These are phyloP conservation scores for Sideroxylon spinosum DNA, from an alignment of 179 eudicot species.

Conservation along the genomic window DNA sequence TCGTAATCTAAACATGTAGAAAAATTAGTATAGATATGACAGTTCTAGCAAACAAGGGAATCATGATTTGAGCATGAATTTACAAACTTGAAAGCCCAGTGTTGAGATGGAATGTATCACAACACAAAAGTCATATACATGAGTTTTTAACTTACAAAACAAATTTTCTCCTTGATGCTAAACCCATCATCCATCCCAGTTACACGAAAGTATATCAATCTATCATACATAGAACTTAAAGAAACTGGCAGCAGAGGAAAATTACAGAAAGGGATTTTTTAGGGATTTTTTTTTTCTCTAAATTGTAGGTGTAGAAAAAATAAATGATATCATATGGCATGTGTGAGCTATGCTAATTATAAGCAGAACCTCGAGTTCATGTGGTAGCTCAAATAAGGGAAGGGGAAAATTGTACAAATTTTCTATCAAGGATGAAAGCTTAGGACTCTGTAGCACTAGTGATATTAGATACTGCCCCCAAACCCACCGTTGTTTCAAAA, in stretches of 20 bases:
- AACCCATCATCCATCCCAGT: slow-evolving; percentile 92
- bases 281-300: background rate
- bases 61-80: slow-evolving; percentile 9
- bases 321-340: background rate
- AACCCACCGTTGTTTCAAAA: too few relatives aligned
- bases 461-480: too few relatives aligned
- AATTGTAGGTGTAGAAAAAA: background rate
- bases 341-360: background rate
- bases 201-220: slow-evolving; percentile 82
- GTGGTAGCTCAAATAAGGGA: background rate
- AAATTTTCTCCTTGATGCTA: slow-evolving; percentile 72
- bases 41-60: background rate
- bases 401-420: too few relatives aligned
- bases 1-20: background rate
- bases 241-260: background rate
- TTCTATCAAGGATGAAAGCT: too few relatives aligned
- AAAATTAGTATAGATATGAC: background rate
- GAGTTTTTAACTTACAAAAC: slow-evolving; percentile 54
- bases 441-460: too few relatives aligned
- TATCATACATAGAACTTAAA: slow-evolving; percentile 26
- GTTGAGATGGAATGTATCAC: slow-evolving; percentile 6
- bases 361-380: background rate
- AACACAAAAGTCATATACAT: background rate
- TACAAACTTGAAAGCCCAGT: background rate
- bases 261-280: background rate